phyloP scores from a whole-genome alignment of 495 filamentous ascomycete genomes.

The Penicillium canariense region DNA sequence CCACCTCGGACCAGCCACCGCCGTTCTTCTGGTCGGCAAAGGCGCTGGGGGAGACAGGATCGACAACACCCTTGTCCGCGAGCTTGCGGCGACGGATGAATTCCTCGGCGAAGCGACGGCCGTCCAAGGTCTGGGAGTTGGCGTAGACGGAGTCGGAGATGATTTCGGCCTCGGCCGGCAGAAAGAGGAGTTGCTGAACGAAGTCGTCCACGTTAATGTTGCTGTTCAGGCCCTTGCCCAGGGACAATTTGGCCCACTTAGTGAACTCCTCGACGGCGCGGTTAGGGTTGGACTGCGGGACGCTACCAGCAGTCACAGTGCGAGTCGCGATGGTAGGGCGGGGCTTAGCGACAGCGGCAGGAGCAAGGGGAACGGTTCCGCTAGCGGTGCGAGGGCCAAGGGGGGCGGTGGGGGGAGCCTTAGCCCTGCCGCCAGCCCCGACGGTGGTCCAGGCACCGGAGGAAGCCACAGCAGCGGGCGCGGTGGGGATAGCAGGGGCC shows the following conservation, averaged over 20 bases:
- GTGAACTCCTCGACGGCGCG: constrained; percentile 82
- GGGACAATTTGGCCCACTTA: constrained; percentile 80
- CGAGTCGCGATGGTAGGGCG: constrained; percentile 30
- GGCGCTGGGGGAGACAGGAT: constrained; percentile 45
- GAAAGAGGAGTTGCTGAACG: constrained; percentile 65
- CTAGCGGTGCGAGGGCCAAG: constrained; percentile 58
- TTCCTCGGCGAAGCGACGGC: constrained; percentile 89
- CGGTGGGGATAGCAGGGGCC: constrained; percentile 34
- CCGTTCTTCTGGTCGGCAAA: constrained; percentile 45
- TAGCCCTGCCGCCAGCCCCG: constrained; percentile 89
- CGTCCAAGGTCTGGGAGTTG: constrained; percentile 81
- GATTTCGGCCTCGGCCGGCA: constrained; percentile 74
- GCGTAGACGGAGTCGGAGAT: constrained; percentile 88
- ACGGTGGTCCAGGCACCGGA: constrained; percentile 90
- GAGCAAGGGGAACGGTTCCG: constrained; percentile 41
- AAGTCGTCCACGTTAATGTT: constrained; percentile 78
- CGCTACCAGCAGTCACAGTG: constrained; percentile 34
- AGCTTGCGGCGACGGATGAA: constrained; percentile 89
- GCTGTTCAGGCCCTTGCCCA: constrained; percentile 60
- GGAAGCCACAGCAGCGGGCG: constrained; percentile 21
- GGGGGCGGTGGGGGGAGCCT: constrained; percentile 60
- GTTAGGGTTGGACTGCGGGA: constrained; percentile 45
- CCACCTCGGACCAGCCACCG: constrained; percentile 95
- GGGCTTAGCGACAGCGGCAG: constrained; percentile 33
- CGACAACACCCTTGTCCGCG: constrained; percentile 82